Base-by-base conservation (phyloP, 1,139 yeast genomes). In the Yamadazyma conglobata region DNA sequence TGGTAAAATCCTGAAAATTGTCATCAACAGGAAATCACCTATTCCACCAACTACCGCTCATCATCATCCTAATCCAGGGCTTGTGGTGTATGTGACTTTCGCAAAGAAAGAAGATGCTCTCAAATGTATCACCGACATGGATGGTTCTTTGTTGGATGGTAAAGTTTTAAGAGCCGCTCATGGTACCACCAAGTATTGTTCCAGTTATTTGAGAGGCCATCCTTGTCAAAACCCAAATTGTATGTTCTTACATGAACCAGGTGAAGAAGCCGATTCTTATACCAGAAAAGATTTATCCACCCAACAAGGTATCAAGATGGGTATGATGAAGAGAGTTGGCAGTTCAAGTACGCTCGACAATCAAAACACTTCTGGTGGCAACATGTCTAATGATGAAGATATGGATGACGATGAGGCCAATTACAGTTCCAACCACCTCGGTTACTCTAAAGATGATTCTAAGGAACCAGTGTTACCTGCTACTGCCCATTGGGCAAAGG, bases 191-290 rank as follows among this genome's bases (percentile, higher is more conserved):
- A 93, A 93, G 59, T 93, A 93, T 62, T 93, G 99, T 58, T 87
- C 96, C 10, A 83, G 95, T 2, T 93, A 93, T 54, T 68, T 93
- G 43, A 75, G 97, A 43, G 96, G 96, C 23, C 95, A 87, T 55
- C 81, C 94, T 13, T 93, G 99, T 61, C 98, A 96, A 38, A 93
- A 93, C 58, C 98, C 98, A 39, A 88, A 88, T 54, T 93, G 99
- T 70, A 93, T 93, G 98, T 93, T 91, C 52, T 70, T 93, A 48
- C 99, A 93, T 56, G 98, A 93, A 58, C 98, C 98, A 3, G 98
- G 99, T 38, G 99, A 93, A 63, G 98, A 93, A 56, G 97, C 97
- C 1, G 98, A 93, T 50, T 82, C 95, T 6, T 91, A 87, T 58
- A 86, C 96, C 19, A 79, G 96, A 58, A 93, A 89, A 54, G 96